Conservation (phyloP, 371 early-diverging fungal species). For the Mortierella sp. region DNA sequence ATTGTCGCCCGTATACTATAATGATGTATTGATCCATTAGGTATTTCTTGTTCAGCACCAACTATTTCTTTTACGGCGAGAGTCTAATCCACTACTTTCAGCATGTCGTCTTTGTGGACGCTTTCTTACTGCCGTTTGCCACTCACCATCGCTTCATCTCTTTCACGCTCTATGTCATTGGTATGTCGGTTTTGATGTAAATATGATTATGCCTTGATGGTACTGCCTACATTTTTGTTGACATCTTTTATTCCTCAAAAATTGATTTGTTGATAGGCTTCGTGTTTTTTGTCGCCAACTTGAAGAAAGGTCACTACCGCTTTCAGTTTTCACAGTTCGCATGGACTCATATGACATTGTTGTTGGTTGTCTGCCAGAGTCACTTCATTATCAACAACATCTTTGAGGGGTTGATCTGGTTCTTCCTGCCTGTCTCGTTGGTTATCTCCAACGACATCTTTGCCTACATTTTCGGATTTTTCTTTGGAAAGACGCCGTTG, state of each 20-base stretch:
- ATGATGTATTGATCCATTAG: conserved; percentile 42
- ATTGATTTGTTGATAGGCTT: conserved; percentile 71
- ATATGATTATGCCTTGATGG: not conserved
- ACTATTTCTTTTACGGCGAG: conserved; percentile 95
- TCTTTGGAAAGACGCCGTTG: conserved; percentile 94
- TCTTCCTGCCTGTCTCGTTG: conserved; percentile 90
- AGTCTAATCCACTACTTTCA: conserved; percentile 91
- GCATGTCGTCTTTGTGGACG: conserved; percentile 81
- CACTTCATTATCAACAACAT: conserved; percentile 97
- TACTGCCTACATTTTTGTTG: not conserved
- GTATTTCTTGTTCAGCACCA: conserved; percentile 88
- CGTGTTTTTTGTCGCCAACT: conserved; percentile 92
- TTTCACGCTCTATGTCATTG: conserved; percentile 87
- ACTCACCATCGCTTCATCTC: conserved; percentile 96
- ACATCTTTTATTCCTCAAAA: not conserved
- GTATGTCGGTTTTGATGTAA: conserved; percentile 56
- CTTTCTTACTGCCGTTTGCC: conserved; percentile 85
- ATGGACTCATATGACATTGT: conserved; percentile 95
- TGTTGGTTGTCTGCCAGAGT: conserved; percentile 90
- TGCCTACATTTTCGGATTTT: conserved; percentile 98
- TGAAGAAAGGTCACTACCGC: conserved; percentile 90
- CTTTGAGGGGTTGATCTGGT: conserved; percentile 98
- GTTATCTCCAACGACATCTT: conserved; percentile 99
- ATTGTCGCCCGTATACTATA: not conserved
- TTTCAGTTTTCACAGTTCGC: conserved; percentile 96